These are phyloP conservation scores for Microglena sp. DNA, from an alignment of 139 green algal species.

Conservation along the genomic window DNA sequence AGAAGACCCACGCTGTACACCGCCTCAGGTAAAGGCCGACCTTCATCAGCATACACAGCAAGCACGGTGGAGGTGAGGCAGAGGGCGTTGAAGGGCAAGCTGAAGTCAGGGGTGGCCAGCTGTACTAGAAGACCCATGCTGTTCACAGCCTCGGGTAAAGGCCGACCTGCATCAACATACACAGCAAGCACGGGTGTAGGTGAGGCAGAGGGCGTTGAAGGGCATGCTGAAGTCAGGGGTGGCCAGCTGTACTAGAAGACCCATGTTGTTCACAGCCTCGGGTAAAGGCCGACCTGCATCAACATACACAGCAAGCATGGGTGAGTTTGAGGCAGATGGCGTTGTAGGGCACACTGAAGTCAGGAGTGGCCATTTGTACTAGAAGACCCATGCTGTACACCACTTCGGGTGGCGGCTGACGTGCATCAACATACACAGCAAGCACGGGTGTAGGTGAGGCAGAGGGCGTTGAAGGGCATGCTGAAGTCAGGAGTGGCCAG, in stretches of 20 bases:
- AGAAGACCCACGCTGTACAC: too few species aligned
- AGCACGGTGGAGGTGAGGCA: slow-evolving; percentile 80
- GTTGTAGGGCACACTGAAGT: not conserved
- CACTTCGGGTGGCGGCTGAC: too few species aligned
- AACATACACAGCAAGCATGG: too few species aligned
- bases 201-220: slow-evolving; percentile 90
- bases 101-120: slow-evolving; percentile 81
- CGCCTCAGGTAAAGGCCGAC: too few species aligned
- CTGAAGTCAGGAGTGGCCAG: slow-evolving; percentile 82
- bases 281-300: too few species aligned
- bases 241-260: slow-evolving; percentile 68
- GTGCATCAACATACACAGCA: slow-evolving; percentile 67
- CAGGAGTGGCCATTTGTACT: not conserved
- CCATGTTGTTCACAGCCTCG: too few species aligned
- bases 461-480: slow-evolving; percentile 95
- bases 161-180: too few species aligned
- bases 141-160: too few species aligned
- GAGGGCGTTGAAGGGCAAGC: slow-evolving; percentile 93
- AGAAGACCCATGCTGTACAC: slow-evolving; percentile 10
- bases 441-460: slow-evolving; percentile 78
- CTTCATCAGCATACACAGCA: slow-evolving; percentile 67
- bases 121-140: too few species aligned
- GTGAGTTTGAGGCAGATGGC: too few species aligned
- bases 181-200: slow-evolving; percentile 76
- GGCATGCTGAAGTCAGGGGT: slow-evolving; percentile 89